These are phyloP conservation scores for Penicillium sp. DNA, from an alignment of 2,329 filamentous ascomycete species.

Conservation along the genomic window DNA sequence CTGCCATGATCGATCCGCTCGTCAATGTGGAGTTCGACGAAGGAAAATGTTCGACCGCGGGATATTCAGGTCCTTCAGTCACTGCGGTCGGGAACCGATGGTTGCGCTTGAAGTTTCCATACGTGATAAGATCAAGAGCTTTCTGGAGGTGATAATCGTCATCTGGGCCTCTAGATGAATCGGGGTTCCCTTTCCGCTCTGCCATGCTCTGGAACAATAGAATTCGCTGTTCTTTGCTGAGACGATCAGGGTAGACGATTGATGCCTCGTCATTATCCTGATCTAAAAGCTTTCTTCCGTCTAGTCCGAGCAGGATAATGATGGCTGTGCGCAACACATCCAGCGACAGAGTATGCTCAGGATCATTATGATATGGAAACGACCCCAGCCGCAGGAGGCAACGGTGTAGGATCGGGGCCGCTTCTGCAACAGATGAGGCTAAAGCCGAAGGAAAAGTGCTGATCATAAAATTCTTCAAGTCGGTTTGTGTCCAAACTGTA, in stretches of 20 bases:
- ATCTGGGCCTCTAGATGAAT: not conserved
- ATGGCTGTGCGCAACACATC: conserved; percentile 1
- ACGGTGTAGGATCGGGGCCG: not conserved
- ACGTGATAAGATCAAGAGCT: not conserved
- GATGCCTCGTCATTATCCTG: not conserved
- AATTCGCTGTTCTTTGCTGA: not conserved
- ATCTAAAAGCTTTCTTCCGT: not conserved
- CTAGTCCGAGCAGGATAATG: conserved; percentile 1
- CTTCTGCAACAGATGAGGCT: not conserved
- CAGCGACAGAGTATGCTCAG: not conserved
- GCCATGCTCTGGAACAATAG: conserved; percentile 1
- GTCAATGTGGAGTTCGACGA: conserved; percentile 3
- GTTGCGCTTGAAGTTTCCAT: conserved; percentile 1
- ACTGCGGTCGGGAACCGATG: not conserved
- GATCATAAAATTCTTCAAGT: not conserved
- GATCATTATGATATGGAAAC: conserved; percentile 3
- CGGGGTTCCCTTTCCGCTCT: not conserved
- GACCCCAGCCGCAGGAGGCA: conserved; percentile 2
- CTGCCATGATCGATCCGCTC: not conserved
- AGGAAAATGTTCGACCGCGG: not conserved
- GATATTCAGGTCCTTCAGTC: not conserved
- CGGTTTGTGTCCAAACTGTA: not conserved
- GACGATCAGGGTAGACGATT: not conserved
- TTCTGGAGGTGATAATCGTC: conserved; percentile 1
- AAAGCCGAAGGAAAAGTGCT: not conserved